Percentiles rank a stretch among this genome's conserved stretches.
phyloP scores from a whole-genome alignment of 1,139 yeast genomes.

The Sugiyamaella castrensis region DNA sequence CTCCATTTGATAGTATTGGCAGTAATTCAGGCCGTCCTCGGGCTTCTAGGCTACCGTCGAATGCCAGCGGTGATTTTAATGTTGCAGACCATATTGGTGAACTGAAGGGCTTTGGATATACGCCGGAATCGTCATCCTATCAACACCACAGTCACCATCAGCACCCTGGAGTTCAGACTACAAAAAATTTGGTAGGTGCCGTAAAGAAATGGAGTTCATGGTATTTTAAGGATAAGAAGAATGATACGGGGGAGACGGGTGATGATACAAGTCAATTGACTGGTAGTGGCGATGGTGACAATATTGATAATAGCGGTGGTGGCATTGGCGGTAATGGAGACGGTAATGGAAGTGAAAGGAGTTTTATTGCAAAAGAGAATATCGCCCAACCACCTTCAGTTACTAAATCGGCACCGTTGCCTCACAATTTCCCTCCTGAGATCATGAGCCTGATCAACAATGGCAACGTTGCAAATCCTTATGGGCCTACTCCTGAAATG shows the following conservation, averaged over 20 bases:
- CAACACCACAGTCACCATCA: background rate
- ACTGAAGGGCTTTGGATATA: slow-evolving; percentile 18
- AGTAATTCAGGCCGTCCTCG: background rate
- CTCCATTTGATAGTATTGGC: too few species aligned
- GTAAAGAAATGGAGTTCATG: slow-evolving; percentile 34
- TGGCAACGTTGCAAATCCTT: slow-evolving; percentile 18
- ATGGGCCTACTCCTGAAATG: slow-evolving; percentile 30
- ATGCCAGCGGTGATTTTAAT: slow-evolving; percentile 3
- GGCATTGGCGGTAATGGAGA: too few species aligned
- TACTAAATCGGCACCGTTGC: slow-evolving; percentile 28
- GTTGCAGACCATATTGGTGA: slow-evolving; percentile 24
- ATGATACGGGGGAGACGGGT: background rate
- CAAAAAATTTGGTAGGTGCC: slow-evolving; percentile 26
- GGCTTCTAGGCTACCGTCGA: too few species aligned
- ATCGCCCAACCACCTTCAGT: background rate
- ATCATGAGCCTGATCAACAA: slow-evolving; percentile 23
- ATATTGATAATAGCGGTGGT: background rate
- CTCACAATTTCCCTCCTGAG: slow-evolving; percentile 35
- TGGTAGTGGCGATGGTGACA: background rate
- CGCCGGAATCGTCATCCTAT: slow-evolving; percentile 3
- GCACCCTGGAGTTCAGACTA: too few species aligned
- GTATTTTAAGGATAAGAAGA: slow-evolving; percentile 31
- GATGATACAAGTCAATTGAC: too few species aligned
- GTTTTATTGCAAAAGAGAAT: background rate
- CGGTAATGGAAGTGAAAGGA: background rate